phyloP scores from a whole-genome alignment of 2,329 filamentous ascomycete genomes.

The Mycosphaerella sp. region DNA sequence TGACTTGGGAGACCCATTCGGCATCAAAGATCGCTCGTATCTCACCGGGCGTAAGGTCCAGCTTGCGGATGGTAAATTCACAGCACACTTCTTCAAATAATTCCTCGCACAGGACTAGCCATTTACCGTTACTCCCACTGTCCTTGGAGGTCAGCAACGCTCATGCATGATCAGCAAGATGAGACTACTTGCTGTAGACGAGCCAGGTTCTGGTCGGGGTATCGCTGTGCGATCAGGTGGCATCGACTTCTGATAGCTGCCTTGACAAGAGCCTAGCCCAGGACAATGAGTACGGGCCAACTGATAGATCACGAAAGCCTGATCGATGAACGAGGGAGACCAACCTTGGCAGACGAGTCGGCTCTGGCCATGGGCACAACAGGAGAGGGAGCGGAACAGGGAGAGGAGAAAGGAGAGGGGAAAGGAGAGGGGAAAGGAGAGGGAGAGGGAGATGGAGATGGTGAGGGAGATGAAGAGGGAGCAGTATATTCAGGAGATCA shows the following conservation, averaged over 20 bases:
- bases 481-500: no score
- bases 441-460: no score
- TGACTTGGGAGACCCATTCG: conserved; percentile 14
- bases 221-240: conserved; percentile 10
- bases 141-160: not conserved
- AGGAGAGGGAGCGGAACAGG: not conserved
- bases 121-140: conserved; percentile 14
- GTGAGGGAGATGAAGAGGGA: not conserved
- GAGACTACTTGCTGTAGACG: conserved; percentile 8
- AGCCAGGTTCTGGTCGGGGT: conserved; percentile 5
- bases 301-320: not conserved
- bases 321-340: not conserved
- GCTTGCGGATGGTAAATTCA: conserved; percentile 11
- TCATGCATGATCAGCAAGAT: not conserved
- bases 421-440: no score
- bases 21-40: conserved; percentile 13
- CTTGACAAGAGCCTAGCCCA: conserved; percentile 12
- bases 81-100: conserved; percentile 14
- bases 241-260: conserved; percentile 15
- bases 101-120: conserved; percentile 15
- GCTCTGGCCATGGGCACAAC: conserved; percentile 6
- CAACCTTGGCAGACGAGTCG: conserved; percentile 7
- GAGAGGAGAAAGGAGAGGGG: not conserved
- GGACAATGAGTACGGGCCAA: not conserved
- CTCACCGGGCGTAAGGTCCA: conserved; percentile 4